phyloP scores from a whole-genome alignment of 1,284 basidiomycete species.

The Trichosporon ovoides region DNA sequence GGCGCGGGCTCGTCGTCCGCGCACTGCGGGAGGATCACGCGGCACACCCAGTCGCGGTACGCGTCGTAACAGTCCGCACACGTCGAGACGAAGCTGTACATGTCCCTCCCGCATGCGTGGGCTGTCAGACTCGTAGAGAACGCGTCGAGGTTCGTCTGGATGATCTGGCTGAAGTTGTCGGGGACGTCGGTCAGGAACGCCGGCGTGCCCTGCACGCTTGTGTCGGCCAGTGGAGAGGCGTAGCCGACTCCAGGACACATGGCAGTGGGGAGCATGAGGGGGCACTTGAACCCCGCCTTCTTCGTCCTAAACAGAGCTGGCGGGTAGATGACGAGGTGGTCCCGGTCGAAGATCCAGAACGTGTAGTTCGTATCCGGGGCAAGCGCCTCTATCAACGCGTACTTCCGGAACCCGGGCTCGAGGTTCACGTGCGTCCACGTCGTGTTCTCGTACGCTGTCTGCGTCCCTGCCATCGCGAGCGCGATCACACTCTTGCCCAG shows the following conservation, averaged over 20 bases:
- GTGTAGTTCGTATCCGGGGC: conserved; percentile 41
- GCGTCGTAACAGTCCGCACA: conserved; percentile 69
- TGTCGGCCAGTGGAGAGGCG: conserved; percentile 56
- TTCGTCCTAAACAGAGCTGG: conserved; percentile 46
- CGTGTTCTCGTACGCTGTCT: conserved; percentile 20
- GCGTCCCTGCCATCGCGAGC: not conserved
- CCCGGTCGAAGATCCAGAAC: conserved; percentile 30
- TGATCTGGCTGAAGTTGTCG: conserved; percentile 51
- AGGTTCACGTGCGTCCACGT: conserved; percentile 29
- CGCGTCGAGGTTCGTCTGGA: conserved; percentile 61
- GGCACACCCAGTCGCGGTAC: conserved; percentile 75
- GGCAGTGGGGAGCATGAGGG: conserved; percentile 63
- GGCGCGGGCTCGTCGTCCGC: conserved; percentile 43
- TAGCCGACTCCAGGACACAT: conserved; percentile 70
- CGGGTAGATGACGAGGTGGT: conserved; percentile 24
- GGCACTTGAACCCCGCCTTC: conserved; percentile 59
- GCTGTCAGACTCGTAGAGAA: conserved; percentile 67
- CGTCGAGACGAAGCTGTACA: conserved; percentile 68
- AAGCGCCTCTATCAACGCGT: conserved; percentile 32
- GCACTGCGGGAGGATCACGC: conserved; percentile 66
- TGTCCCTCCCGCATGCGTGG: conserved; percentile 67
- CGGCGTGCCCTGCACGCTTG: too few species aligned
- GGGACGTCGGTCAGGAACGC: conserved; percentile 53
- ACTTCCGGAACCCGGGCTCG: conserved; percentile 33
- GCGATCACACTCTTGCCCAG: not conserved